Conservation (phyloP, 768 basidiomycete species). For the Cubamyces lactineus region DNA sequence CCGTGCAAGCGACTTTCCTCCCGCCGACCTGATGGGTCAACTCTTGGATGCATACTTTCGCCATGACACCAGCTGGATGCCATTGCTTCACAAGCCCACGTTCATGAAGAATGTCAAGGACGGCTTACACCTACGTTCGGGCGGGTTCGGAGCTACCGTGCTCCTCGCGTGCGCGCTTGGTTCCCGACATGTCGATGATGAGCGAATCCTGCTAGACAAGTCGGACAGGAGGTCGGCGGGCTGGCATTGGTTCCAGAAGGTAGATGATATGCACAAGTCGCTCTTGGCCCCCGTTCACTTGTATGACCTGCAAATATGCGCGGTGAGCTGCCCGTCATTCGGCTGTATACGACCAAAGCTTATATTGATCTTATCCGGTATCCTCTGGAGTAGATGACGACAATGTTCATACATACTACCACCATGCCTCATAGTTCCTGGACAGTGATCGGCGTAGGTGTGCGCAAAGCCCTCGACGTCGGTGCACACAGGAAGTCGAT, state of each 20-base stretch:
- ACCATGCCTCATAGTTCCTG: constrained; percentile 68
- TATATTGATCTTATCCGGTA: not conserved
- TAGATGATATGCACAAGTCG: constrained; percentile 54
- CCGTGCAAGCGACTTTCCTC: constrained; percentile 49
- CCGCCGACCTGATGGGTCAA: constrained; percentile 47
- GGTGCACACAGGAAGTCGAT: constrained; percentile 48
- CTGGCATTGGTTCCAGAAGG: constrained; percentile 62
- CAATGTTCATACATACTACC: constrained; percentile 56
- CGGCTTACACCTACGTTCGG: constrained; percentile 52
- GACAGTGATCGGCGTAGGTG: constrained; percentile 46
- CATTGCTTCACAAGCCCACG: constrained; percentile 73
- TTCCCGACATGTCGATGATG: constrained; percentile 51
- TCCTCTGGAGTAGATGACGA: constrained; percentile 46
- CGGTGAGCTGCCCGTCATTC: constrained; percentile 40
- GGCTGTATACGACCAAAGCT: too few species aligned
- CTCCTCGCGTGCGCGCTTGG: constrained; percentile 75
- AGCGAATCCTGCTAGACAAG: constrained; percentile 32
- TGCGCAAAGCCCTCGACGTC: constrained; percentile 46
- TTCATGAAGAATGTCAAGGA: constrained; percentile 57
- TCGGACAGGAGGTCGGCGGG: constrained; percentile 45
- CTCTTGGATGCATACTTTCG: constrained; percentile 71
- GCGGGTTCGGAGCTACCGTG: constrained; percentile 59
- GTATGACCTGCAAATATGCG: constrained; percentile 66
- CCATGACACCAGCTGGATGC: constrained; percentile 56
- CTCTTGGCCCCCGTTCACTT: constrained; percentile 55